Evolutionary conservation across 345 rosid species (phyloP), one percentile per base, ranked within the genome.

Genomic region (Rhizophora mangle): DNA sequence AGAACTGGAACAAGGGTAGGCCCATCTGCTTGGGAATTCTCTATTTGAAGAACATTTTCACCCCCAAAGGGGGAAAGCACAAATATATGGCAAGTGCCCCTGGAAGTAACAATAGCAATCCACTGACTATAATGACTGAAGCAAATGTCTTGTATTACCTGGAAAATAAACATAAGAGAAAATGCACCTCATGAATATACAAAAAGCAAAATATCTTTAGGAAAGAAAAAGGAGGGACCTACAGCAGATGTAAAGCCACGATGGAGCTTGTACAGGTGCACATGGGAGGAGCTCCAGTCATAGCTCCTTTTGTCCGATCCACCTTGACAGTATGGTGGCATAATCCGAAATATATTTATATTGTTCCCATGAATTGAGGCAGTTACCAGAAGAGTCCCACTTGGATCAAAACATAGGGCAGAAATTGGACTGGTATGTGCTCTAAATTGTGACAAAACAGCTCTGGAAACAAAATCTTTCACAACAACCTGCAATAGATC

Each of bases 211-310:
- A 43, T 6, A 15, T 32, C 22, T 27, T 46, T 69, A 63, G 70
- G 61, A 67, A 20, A 70, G 49, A 60, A 54, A 56, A 60, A 36
- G 55, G 9, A 57, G 54, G 64, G 74, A 80, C 92, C 64, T 83
- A 92, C 99, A 61, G 99, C 98, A 64, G 96, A 85, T 77, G 99
- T 95, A 82, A 95, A 83, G 76, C 99, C 99, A 64, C 98, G 92
- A 72, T 92, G 98, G 43, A 95, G 91, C 88, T 92, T 95, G 85
- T 95, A 95, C 60, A 95, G 96, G 79, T 90, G 98, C 64, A 89
- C 97, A 74, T 92, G 97, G 36, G 99, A 86, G 63, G 96, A 87
- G 72, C 84, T 89, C 99, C 96, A 85, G 60, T 95, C 92, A 79
- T 85, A 84, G 81, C 63, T 85, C 79, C 86, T 84, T 63, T 81